Evolutionary conservation across 1,284 basidiomycete species (phyloP), one percentile per base, ranked within the genome.

Genomic region (Puccinia hordei): DNA sequence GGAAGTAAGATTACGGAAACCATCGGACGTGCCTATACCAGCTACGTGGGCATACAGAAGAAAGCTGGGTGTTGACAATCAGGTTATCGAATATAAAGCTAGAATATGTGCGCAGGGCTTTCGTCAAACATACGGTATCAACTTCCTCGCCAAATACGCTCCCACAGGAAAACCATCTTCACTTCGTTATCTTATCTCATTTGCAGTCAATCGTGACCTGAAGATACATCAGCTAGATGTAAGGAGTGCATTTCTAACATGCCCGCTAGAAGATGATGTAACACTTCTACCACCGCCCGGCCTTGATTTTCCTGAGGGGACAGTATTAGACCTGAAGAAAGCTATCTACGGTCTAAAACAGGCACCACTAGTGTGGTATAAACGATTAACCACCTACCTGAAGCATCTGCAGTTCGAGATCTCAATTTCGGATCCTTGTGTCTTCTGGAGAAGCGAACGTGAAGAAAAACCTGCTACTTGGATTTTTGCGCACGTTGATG

Each of bases 321-420:
- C 17, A 13, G 27, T 41, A 30, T 17, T 33, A 24, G 19, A 49
- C n/a, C n/a, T 73, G 22, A 73, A 51, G 30, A 73, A 73, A 22
- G 71, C 71, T 1, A 17, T 73, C 19, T 73, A 73, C 30, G 51
- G 71, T 0, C 51, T 73, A 13, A 55, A 38, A 30, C 71, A 73
- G 30, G 19, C 71, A 24, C 27, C 71, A 2, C 38, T 41, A 33
- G 41, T 33, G 19, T 73, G 71, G 71, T 69, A 69, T 46, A 27
- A 69, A 1, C 13, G 44, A n/a, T 15, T 69, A 4, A 15, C 27
- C 1, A 46, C 6, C 1, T 69, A 15, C 6, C 38, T 69, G 0
- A 17, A 44, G 15, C 22, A 10, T 22, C 44, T 69, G 12, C 38
- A 15, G 10, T 69, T 69, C n/a, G 19, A 2, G 0, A 27, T 27